phyloP scores from a whole-genome alignment of 345 rosid species.

The Citrus trifoliata region DNA sequence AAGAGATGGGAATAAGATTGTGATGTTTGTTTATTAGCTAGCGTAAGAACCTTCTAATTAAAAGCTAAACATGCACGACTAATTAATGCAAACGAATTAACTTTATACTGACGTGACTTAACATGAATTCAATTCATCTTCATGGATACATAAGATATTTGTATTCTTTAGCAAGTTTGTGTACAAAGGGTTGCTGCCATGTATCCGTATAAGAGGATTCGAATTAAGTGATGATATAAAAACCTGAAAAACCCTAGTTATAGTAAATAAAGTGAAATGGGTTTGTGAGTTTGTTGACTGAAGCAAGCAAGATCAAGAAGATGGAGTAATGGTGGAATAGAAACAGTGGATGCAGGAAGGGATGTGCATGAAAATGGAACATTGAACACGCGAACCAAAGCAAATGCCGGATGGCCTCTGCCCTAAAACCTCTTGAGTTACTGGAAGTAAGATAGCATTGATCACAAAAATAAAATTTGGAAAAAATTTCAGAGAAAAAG shows the following conservation, averaged over 20 bases:
- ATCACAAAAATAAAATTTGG: background rate
- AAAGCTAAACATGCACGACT: background rate
- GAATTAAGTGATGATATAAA: background rate
- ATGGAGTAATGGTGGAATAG: background rate
- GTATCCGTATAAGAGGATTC: background rate
- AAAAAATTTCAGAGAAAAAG: background rate
- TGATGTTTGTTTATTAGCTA: background rate
- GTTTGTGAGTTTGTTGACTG: conserved; percentile 6
- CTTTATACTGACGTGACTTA: background rate
- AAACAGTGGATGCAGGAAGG: background rate
- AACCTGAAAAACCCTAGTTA: background rate
- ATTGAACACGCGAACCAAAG: conserved; percentile 22
- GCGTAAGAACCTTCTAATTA: background rate
- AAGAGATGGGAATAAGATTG: background rate
- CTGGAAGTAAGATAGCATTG: conserved; percentile 7
- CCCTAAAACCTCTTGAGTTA: background rate
- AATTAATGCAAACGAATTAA: background rate
- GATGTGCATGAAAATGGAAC: conserved; percentile 8
- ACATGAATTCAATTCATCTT: background rate
- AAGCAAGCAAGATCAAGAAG: background rate
- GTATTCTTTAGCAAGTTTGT: too few relatives aligned
- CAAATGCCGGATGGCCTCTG: conserved; percentile 12
- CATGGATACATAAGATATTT: too few relatives aligned
- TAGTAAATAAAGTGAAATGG: background rate
- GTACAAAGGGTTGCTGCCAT: background rate